A percentile compares a stretch with the other conserved stretches of the same genome.
These are phyloP conservation scores for Lasiodiplodia gonubiensis DNA, from an alignment of 2,329 filamentous ascomycete species.

Conservation along the genomic window DNA sequence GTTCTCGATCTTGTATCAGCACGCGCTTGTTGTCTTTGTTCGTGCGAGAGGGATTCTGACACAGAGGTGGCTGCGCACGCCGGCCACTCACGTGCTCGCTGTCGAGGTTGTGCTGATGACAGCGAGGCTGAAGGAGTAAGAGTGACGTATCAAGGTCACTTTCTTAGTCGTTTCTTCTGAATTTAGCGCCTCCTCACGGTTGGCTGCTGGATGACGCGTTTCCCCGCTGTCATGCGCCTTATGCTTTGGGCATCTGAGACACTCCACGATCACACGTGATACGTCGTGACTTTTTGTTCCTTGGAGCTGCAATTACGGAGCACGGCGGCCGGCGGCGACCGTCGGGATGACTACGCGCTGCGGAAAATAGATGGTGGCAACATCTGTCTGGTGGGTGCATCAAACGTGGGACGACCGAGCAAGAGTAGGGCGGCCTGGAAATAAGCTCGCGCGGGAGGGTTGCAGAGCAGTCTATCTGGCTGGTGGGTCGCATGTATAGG, in stretches of 20 bases:
- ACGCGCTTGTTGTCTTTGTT: background rate
- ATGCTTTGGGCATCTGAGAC: slow-evolving; percentile 10
- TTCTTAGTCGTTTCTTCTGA: background rate
- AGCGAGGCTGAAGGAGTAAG: background rate
- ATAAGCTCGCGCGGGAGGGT: background rate
- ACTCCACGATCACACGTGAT: slow-evolving; percentile 10
- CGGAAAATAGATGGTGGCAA: background rate
- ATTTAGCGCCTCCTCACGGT: background rate
- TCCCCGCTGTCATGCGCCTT: slow-evolving; percentile 4
- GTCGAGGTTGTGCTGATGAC: slow-evolving; percentile 1
- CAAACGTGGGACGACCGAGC: slow-evolving; percentile 2
- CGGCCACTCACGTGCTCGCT: slow-evolving; percentile 5
- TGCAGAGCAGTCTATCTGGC: background rate
- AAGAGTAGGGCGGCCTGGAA: background rate
- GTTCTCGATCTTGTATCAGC: background rate
- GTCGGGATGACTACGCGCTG: background rate
- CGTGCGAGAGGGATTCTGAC: background rate
- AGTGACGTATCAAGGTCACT: slow-evolving; percentile 2
- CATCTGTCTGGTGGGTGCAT: background rate
- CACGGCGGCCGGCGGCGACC: slow-evolving; percentile 9
- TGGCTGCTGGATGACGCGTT: slow-evolving; percentile 5
- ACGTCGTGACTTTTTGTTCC: background rate
- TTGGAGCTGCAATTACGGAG: background rate
- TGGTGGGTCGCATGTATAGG: slow-evolving; percentile 12
- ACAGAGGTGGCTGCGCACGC: background rate